Base-by-base conservation (phyloP, 2,329 filamentous ascomycete genomes). In the Fusarium burgessii region DNA sequence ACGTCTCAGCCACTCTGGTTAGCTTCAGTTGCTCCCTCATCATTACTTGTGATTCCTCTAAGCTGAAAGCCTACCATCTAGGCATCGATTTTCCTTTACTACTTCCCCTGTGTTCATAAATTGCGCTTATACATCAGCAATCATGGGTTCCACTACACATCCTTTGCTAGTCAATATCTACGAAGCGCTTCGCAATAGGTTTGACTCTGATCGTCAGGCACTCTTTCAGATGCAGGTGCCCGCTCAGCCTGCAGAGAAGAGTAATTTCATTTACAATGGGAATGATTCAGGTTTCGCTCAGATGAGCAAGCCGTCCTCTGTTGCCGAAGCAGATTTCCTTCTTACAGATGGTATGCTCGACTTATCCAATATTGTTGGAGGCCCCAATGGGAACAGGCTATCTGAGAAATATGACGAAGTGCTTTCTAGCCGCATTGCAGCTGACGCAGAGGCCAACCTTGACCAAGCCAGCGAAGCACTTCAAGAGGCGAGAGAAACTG, bases 291-390 rank as follows among this genome's bases (percentile, higher is more conserved):
- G 14, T 20, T 35, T 1, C 2, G 9, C 32, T 18, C 47, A 14
- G 20, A n/a, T 18, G 8, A 25, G 1, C 2, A 35, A 50, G 12
- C 47, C 20, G 0, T 10, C 15, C 0, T 11, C 47, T 8, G 47
- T 50, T 1, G 4, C 15, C 11, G 32, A 35, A 3, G 20, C 47
- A 2, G 47, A 50, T 14, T 50, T 50, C 11, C 0, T 4, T 25
- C 29, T 50, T 2, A 50, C 15, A 11, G 20, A 50, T 50, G 32
- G n/a, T 0, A 25, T 50, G 29, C 0, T 50, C 2, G 32, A 33
- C 0, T 1, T 50, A 1, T 7, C 15, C 0, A 50, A 35, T 32
- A 11, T 50, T 1, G 29, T 50, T 0, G 29, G 15, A 12, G 47
- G 29, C 0, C 20, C 47, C 2, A 50, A 50, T 7, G 32, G 47